These are phyloP conservation scores for Trypanosoma mega DNA, from an alignment of 208 protist genomes.

Conservation along the genomic window DNA sequence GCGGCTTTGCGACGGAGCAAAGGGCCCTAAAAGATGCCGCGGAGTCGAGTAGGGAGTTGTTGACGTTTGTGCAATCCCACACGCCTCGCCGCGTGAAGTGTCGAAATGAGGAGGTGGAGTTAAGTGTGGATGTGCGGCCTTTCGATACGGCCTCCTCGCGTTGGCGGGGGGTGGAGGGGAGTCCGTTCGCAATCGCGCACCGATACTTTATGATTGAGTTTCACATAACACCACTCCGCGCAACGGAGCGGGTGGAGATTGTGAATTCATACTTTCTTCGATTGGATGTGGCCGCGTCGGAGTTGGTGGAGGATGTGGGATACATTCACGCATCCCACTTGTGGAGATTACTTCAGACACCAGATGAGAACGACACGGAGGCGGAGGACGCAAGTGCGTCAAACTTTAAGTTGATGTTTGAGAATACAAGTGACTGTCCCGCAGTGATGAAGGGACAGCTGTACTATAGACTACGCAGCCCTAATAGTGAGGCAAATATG, in stretches of 20 bases:
- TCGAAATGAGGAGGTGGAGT: slow-evolving; percentile 46
- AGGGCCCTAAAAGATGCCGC: neutral
- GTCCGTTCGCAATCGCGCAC: slow-evolving; percentile 54
- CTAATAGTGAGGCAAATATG: slow-evolving; percentile 21
- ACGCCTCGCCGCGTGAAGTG: slow-evolving; percentile 34
- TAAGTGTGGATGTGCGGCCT: slow-evolving; percentile 45
- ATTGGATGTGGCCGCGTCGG: slow-evolving; percentile 44
- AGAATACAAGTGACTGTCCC: slow-evolving; percentile 46
- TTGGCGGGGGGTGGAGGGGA: slow-evolving; percentile 29
- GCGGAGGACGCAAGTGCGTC: neutral
- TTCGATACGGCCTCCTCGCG: slow-evolving; percentile 50
- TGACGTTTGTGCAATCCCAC: slow-evolving; percentile 27
- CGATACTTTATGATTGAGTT: slow-evolving; percentile 59
- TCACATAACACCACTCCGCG: slow-evolving; percentile 28
- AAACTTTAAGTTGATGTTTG: slow-evolving; percentile 64
- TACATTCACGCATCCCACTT: slow-evolving; percentile 60
- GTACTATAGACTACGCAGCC: slow-evolving; percentile 57
- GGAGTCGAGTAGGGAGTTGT: slow-evolving; percentile 18
- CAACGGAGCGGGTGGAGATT: slow-evolving; percentile 29
- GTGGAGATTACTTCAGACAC: slow-evolving; percentile 43
- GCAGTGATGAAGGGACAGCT: slow-evolving; percentile 76
- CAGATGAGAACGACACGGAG: slow-evolving; percentile 4
- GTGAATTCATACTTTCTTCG: slow-evolving; percentile 78
- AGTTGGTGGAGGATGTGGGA: slow-evolving; percentile 67
- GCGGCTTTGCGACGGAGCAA: slow-evolving; percentile 23